Evolutionary conservation across 106 monocot genomes (phyloP).

Genomic region (Dendrobium officinale): DNA sequence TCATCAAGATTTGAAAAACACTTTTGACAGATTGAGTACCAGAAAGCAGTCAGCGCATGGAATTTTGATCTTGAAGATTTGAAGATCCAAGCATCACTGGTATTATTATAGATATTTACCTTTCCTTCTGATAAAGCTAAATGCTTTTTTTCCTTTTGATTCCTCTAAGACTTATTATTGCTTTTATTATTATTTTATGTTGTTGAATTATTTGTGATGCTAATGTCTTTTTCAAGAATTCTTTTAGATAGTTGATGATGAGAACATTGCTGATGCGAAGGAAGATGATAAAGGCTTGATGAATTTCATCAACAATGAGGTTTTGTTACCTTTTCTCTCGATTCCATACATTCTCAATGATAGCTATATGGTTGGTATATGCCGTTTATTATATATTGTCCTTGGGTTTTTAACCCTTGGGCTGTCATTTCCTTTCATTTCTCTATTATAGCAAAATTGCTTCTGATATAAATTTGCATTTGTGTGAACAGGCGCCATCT

Average conservation of each 20-base stretch:
- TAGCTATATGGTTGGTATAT: background rate
- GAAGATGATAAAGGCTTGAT: slow-evolving; percentile 55
- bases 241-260: slow-evolving; percentile 78
- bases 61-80: slow-evolving; percentile 92
- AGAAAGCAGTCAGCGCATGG: slow-evolving; percentile 96
- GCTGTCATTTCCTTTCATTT: background rate
- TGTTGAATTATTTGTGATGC: background rate
- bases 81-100: slow-evolving; percentile 89
- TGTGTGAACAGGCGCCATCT: slow-evolving; percentile 33
- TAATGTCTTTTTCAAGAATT: slow-evolving; percentile 8
- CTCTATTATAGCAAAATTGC: background rate
- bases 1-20: background rate
- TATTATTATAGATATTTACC: slow-evolving; percentile 14
- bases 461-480: background rate
- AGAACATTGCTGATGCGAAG: slow-evolving; percentile 46
- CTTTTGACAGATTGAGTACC: slow-evolving; percentile 66
- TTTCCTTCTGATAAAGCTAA: background rate
- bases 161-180: background rate
- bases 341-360: background rate
- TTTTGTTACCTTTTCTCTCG: slow-evolving; percentile 5
- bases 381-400: background rate
- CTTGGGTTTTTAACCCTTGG: background rate
- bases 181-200: background rate
- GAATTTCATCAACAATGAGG: slow-evolving; percentile 37
- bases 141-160: background rate